Evolutionary conservation across 108 stramenopile species (phyloP).

Genomic region (Pseudonitzschia multiseries): DNA sequence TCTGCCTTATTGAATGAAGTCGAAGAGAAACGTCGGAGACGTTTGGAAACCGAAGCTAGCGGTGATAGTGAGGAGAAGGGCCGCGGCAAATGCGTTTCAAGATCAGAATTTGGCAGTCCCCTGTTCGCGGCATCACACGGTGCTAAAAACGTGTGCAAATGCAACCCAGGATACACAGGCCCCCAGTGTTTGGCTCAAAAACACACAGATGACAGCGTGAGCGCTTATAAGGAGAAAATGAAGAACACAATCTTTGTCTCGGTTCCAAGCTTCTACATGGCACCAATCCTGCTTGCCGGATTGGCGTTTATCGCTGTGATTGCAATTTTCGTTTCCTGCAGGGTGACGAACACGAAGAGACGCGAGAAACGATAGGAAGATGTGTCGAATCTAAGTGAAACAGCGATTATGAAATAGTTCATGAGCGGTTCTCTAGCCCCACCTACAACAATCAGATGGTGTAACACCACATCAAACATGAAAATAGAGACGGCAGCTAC

Average conservation of each 20-base stretch:
- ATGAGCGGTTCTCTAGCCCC: not conserved
- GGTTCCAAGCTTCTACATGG: constrained; percentile 24
- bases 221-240: constrained; percentile 44
- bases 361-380: not conserved
- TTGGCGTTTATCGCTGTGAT: not conserved
- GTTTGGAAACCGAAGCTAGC: not conserved
- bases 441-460: not conserved
- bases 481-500: not conserved
- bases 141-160: constrained; percentile 53
- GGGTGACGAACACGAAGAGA: not conserved
- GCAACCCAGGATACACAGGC: constrained; percentile 76
- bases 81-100: constrained; percentile 27
- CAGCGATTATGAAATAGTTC: not conserved
- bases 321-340: constrained; percentile 1
- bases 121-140: constrained; percentile 12
- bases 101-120: constrained; percentile 23
- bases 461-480: not conserved
- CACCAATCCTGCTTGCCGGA: constrained; percentile 31
- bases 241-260: constrained; percentile 25
- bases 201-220: constrained; percentile 61
- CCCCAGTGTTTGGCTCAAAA: constrained; percentile 74
- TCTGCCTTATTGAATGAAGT: constrained; percentile 27
- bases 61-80: constrained; percentile 9
- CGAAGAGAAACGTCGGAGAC: not conserved
- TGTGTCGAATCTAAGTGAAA: not conserved